phyloP scores from a whole-genome alignment of 495 filamentous ascomycete genomes.

The Achaetomiella virescens region DNA sequence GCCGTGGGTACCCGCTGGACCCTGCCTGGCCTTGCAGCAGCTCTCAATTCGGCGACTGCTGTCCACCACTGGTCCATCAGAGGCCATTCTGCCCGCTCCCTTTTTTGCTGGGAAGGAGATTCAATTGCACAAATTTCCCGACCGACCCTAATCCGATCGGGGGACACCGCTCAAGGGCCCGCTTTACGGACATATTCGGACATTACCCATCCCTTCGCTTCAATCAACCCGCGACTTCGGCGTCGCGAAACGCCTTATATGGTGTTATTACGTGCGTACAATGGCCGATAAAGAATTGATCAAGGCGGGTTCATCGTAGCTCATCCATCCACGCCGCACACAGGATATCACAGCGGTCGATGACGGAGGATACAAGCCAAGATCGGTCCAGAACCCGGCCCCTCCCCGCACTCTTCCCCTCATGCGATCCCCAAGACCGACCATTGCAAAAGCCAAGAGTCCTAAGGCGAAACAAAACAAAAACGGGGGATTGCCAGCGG shows the following conservation, averaged over 20 bases:
- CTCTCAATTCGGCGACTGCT: neutral
- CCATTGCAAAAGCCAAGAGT: neutral
- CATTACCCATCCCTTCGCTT: neutral
- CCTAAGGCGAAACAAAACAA: neutral
- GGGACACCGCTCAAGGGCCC: neutral
- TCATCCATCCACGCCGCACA: too few species aligned
- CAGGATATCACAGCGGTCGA: too few species aligned
- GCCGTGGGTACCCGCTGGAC: neutral
- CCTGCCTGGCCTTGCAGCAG: neutral
- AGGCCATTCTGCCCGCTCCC: constrained; percentile 1
- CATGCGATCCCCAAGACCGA: neutral
- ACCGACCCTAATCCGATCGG: neutral
- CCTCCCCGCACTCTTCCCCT: constrained; percentile 10
- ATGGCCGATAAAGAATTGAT: neutral
- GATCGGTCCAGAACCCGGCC: neutral
- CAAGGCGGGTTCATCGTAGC: neutral
- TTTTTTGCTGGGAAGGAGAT: neutral
- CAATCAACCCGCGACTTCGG: neutral
- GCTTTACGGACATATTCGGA: constrained; percentile 14
- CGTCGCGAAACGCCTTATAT: neutral
- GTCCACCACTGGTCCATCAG: neutral
- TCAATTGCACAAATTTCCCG: constrained; percentile 10
- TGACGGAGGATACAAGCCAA: neutral
- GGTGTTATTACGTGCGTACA: neutral
- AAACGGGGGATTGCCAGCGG: neutral